Evolutionary conservation across 805 yeast genomes (phyloP).

Genomic region (Yarrowia osloensis): DNA sequence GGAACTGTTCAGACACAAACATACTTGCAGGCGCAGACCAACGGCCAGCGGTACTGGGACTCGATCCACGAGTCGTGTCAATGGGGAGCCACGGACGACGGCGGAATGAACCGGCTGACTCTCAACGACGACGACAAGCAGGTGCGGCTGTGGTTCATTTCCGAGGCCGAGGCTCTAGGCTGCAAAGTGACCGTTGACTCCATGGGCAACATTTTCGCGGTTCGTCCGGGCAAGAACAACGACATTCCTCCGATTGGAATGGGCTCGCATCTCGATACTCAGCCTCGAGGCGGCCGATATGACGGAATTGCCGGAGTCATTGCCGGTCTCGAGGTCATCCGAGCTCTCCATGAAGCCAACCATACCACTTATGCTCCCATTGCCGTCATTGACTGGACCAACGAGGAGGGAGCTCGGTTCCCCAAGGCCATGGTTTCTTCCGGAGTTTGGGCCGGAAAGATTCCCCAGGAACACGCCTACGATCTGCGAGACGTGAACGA

Average conservation of each 20-base stretch:
- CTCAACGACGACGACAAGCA: conserved; percentile 61
- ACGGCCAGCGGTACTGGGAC: conserved; percentile 50
- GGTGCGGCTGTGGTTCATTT: conserved; percentile 66
- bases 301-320: conserved; percentile 74
- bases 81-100: conserved; percentile 67
- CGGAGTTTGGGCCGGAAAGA: conserved; percentile 63
- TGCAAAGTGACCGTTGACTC: conserved; percentile 62
- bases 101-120: conserved; percentile 70
- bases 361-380: conserved; percentile 66
- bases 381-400: conserved; percentile 68
- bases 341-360: conserved; percentile 62
- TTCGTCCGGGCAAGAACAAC: conserved; percentile 57
- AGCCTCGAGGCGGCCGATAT: conserved; percentile 76
- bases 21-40: conserved; percentile 35
- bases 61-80: conserved; percentile 64
- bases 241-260: conserved; percentile 59
- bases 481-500: conserved; percentile 57
- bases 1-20: conserved; percentile 7
- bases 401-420: conserved; percentile 78
- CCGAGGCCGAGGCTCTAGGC: conserved; percentile 55
- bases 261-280: conserved; percentile 76
- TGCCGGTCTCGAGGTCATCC: conserved; percentile 64
- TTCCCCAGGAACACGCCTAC: conserved; percentile 53
- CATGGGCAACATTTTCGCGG: conserved; percentile 69
- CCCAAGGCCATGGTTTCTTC: conserved; percentile 70